Base-by-base conservation (phyloP, 139 green algal species). In the Zygnema cylindricum region DNA sequence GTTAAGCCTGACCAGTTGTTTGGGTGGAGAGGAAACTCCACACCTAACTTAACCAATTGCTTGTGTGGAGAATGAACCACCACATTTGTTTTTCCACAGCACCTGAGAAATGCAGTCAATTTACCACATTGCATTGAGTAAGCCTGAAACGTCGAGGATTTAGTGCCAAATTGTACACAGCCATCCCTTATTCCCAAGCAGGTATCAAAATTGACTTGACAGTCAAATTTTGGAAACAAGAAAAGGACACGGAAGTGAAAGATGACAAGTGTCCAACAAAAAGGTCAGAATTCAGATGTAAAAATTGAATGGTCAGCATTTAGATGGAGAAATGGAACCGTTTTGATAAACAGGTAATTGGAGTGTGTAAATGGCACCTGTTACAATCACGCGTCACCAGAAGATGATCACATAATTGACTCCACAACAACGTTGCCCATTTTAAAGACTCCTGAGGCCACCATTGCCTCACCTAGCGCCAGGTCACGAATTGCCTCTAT, bases 241-340 rank as follows among this genome's bases (percentile, higher is more conserved):
- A 88, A 69, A 88, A 88, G 83, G 83, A 82, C 69, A 57, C 81
- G 83, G 83, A 88, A 57, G 63, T 88, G n/a, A 69, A 57, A 36
- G 83, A 88, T 63, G 7, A 63, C 49, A 7, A 7, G 16, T 63
- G 7, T 16, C 7, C 49, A 63, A 25, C 7, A 63, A 63, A 63
- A 63, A 63, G 7, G 49, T 63, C 7, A 63, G 16, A 63, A 63
- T 16, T 63, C 49, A 63, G n/a, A n/a, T n/a, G n/a, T n/a, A n/a
- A n/a, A 7, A 25, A 63, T 63, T 63, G 49, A 63, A 63, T 63
- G 7, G 7, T 25, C 49, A 63, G 7, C 16, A 63, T 16, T 7
- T 25, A 16, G 49, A 16, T 16, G 7, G 16, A 63, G 49, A 16
- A 63, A 63, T 63, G 7, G 16, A 7, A 63, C 7, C 7, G 16